Evolutionary conservation across 495 filamentous ascomycete genomes (phyloP).

Genomic region (Cercophora samala): DNA sequence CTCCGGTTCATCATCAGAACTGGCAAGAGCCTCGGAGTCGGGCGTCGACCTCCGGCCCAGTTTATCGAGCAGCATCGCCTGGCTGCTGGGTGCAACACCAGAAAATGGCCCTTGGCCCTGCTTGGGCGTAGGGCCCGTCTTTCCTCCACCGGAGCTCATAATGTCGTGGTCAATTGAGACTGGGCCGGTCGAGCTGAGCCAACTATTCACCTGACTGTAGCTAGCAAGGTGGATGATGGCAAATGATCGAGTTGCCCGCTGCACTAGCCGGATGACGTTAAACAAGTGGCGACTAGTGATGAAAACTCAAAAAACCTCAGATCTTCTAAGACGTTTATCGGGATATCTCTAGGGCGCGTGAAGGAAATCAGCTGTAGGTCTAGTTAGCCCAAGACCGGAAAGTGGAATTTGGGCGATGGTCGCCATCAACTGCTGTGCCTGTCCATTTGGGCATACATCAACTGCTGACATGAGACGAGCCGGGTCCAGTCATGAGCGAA

Average conservation of each 20-base stretch:
- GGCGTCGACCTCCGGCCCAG: constrained; percentile 79
- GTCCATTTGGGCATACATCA: neutral
- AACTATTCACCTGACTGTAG: neutral
- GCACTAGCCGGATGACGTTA: neutral
- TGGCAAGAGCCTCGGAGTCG: constrained; percentile 87
- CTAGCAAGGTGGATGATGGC: neutral
- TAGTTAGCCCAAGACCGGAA: neutral
- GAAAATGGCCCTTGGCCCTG: constrained; percentile 38
- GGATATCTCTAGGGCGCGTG: neutral
- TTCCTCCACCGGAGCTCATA: constrained; percentile 48
- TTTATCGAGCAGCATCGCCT: constrained; percentile 67
- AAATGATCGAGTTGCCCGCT: neutral
- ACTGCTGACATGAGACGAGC: neutral
- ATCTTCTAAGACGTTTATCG: neutral
- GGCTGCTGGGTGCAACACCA: constrained; percentile 46
- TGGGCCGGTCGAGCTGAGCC: neutral
- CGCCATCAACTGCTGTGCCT: neutral
- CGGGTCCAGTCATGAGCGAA: neutral
- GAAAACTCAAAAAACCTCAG: neutral
- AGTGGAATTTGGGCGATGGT: neutral
- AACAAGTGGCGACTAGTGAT: neutral
- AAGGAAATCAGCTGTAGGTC: neutral
- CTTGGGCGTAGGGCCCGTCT: constrained; percentile 42
- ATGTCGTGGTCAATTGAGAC: constrained; percentile 15
- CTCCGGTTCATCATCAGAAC: constrained; percentile 85